Evolutionary conservation across 139 green algal species (phyloP), one percentile per base, ranked within the genome.

Genomic region (Asterochloris erici): DNA sequence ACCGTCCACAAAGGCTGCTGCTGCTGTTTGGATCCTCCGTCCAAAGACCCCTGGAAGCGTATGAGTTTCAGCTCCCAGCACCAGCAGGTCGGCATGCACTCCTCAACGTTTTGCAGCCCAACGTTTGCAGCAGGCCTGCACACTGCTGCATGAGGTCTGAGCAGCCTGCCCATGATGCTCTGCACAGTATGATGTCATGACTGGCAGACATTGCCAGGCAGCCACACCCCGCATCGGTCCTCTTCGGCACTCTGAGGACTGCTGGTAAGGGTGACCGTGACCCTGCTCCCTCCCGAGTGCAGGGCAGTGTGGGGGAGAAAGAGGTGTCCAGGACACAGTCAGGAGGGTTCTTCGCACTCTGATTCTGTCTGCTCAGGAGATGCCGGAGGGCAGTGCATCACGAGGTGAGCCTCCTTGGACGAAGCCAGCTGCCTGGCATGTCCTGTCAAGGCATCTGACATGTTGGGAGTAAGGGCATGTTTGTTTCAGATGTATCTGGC

Each of bases 361-460:
- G 12, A 63, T 84, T 12, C 64, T 81, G 12, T 68, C n/a, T 11
- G 75, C 81, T 38, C 54, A 71, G 15, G 81, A 78, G 15, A 73
- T 75, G 73, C 81, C 81, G 16, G 81, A 84, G n/a, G 81, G 81
- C 26, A 66, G 29, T 26, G 81, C 73, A 9, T 81, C 81, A 66
- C 27, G 61, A 84, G 81, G 81, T 84, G 38, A 54, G 38, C 38
- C 38, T 54, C 38, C 38, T 54, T 6, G 6, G 38, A 54, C 38
- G 6, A 54, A 54, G 38, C 38, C 38, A 54, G 38, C 38, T 54
- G 38, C 38, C 38, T 54, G 38, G 38, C 38, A 54, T 54, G n/a
- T n/a, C n/a, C 38, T 54, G 38, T 54, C 6, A 54, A 6, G 38
- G 38, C 38, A 54, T 54, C 38, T 54, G 38, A 6, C 38, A n/a